Base-by-base conservation (phyloP, 23 red algal species). In the Gracilaria domingensis region DNA sequence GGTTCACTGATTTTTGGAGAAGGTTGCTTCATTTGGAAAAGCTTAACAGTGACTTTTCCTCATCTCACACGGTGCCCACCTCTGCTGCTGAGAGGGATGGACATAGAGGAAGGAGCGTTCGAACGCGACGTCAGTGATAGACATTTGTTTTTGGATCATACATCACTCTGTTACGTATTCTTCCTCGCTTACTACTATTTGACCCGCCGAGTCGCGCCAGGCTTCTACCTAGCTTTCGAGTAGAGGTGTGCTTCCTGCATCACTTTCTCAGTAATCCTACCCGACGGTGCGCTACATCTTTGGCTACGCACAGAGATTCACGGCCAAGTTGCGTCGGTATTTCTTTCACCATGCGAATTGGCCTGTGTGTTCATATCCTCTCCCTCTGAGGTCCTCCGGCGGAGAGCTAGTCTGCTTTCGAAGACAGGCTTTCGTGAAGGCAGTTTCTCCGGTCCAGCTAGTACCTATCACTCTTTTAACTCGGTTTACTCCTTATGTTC, bases 1-100 rank as follows among this genome's bases (percentile, higher is more conserved):
- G 87, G 48, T 90, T 90, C 34, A 34, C 54, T 14, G 87, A 81
- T 26, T 90, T 90, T 66, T 90, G 87, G 87, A 79, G 87, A 79
- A 90, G 74, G 45, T 71, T 90, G 36, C 64, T 90, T 21, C 71
- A 90, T 90, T 23, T 58, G 24, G 84, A 88, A 38, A 75, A 45
- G 48, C 17, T 88, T 21, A 49, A 49, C 38, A 69, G 39, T 78
- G 84, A 88, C 66, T 34, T 58, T 75, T 88, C 84, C 59, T 71
- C 65, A 33, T 45, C 37, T 29, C 84, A 37, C 12, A 49, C 65
- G 0, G 42, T 28, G 4, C 40, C 47, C 26, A 38, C 65, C 21
- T 34, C 65, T 75, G 24, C 69, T 33, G 55, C 84, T 17, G 66
- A 60, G 66, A 87, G 18, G 4, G 83, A 88, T 25, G 79, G 79